phyloP scores from a whole-genome alignment of 2,329 filamentous ascomycete genomes.

The Gnomoniopsis smithogilvyi region DNA sequence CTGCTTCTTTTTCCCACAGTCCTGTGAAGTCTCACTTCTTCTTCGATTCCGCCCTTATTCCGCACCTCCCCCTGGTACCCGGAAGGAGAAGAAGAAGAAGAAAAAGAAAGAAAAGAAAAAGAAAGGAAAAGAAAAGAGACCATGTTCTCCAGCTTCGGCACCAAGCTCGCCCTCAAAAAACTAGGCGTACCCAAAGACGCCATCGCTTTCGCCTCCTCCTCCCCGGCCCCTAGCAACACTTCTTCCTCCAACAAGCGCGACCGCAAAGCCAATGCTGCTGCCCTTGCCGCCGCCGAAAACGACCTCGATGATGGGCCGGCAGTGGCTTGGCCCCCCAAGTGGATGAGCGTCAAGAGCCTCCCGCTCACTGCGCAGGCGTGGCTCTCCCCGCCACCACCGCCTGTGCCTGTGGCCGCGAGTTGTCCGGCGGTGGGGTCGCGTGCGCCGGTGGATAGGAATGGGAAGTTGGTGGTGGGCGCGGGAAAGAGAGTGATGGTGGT shows the following conservation, averaged over 20 bases:
- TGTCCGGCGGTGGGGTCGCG: constrained; percentile 46
- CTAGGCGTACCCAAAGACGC: constrained; percentile 50
- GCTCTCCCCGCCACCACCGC: constrained; percentile 48
- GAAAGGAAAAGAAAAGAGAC: no score
- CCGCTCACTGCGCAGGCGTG: constrained; percentile 52
- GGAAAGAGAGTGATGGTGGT: constrained; percentile 45
- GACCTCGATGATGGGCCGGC: neutral
- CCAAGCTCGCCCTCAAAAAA: constrained; percentile 57
- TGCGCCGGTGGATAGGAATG: constrained; percentile 45
- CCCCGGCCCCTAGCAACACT: no score
- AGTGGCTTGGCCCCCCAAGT: constrained; percentile 34
- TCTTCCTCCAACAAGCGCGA: constrained; percentile 19
- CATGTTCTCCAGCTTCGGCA: constrained; percentile 55
- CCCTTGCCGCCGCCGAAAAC: neutral
- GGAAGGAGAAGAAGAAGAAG: no score
- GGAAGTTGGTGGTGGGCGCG: constrained; percentile 34
- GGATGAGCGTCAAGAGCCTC: constrained; percentile 48
- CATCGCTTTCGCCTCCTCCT: constrained; percentile 39
- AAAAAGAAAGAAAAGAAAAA: no score
- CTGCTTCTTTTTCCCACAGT: no score
- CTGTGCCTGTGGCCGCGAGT: constrained; percentile 40
- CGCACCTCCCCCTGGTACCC: neutral
- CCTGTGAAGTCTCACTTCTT: no score
- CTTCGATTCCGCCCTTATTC: no score
- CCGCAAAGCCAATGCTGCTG: neutral